These are phyloP conservation scores for Ophiosphaerella narmari DNA, from an alignment of 2,329 filamentous ascomycete genomes.

Conservation along the genomic window DNA sequence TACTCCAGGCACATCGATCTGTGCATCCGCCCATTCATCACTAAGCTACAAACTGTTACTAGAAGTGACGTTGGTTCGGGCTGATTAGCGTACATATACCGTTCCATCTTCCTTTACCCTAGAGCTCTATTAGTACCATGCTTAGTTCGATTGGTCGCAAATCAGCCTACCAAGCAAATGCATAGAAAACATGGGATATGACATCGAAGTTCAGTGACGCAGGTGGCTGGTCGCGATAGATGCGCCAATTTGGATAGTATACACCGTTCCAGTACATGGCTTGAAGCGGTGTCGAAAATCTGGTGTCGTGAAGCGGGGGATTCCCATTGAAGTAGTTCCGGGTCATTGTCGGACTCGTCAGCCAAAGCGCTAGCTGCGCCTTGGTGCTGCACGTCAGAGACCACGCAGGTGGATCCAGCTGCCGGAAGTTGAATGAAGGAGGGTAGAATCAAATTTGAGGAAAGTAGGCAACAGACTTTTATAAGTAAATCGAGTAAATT, in stretches of 20 bases:
- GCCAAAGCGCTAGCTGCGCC: conserved; percentile 37
- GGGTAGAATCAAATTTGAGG: not conserved
- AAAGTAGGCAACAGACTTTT: not conserved
- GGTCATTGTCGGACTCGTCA: conserved; percentile 36
- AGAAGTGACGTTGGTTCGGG: conserved; percentile 24
- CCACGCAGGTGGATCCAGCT: conserved; percentile 19
- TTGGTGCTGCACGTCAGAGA: conserved; percentile 33
- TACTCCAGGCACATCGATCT: conserved; percentile 71
- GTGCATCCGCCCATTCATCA: conserved; percentile 77
- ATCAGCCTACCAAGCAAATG: conserved; percentile 66
- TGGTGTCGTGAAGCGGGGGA: conserved; percentile 27
- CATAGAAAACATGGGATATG: conserved; percentile 82
- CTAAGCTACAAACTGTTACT: conserved; percentile 62
- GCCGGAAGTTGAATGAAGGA: conserved; percentile 1
- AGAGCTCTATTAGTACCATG: conserved; percentile 19
- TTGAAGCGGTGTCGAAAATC: conserved; percentile 35
- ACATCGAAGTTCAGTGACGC: conserved; percentile 74
- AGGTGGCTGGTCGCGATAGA: conserved; percentile 74
- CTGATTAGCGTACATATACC: conserved; percentile 67
- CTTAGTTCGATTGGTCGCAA: conserved; percentile 9
- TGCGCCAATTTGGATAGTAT: conserved; percentile 80
- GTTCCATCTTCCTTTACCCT: conserved; percentile 73
- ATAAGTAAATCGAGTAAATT: conserved; percentile 1
- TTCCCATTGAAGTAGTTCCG: conserved; percentile 26
- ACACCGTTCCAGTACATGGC: conserved; percentile 68